Conservation (phyloP, 441 rosid genomes). For the Pelargonium myrrhifolium region DNA sequence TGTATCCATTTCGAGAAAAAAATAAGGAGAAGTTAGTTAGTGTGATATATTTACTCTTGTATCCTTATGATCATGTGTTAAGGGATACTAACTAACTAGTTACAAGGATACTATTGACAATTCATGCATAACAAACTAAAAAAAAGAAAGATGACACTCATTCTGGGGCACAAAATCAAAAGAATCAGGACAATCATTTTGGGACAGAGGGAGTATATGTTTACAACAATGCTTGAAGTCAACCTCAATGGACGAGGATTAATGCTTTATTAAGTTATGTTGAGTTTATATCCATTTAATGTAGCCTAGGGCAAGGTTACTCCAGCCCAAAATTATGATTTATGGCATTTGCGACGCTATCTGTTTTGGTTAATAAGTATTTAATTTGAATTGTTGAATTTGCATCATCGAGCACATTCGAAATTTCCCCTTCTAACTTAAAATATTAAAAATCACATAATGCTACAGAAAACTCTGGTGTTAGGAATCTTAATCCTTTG, state of each 20-base stretch:
- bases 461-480: background rate
- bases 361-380: background rate
- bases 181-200: too few species aligned
- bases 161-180: too few species aligned
- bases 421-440: background rate
- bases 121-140: too few species aligned
- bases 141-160: too few species aligned
- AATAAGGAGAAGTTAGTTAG: too few species aligned
- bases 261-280: background rate
- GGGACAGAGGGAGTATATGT: too few species aligned
- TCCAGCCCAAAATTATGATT: background rate
- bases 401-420: background rate
- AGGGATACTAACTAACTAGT: too few species aligned
- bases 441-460: background rate
- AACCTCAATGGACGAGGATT: background rate
- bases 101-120: too few species aligned
- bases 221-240: background rate
- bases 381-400: background rate
- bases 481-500: background rate
- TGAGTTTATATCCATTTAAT: background rate
- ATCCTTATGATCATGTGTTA: too few species aligned
- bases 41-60: too few species aligned
- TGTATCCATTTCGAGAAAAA: too few species aligned
- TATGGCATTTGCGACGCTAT: background rate
- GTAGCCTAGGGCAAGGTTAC: too few species aligned